phyloP scores from a whole-genome alignment of 495 filamentous ascomycete genomes.

The Xylaria sp. region DNA sequence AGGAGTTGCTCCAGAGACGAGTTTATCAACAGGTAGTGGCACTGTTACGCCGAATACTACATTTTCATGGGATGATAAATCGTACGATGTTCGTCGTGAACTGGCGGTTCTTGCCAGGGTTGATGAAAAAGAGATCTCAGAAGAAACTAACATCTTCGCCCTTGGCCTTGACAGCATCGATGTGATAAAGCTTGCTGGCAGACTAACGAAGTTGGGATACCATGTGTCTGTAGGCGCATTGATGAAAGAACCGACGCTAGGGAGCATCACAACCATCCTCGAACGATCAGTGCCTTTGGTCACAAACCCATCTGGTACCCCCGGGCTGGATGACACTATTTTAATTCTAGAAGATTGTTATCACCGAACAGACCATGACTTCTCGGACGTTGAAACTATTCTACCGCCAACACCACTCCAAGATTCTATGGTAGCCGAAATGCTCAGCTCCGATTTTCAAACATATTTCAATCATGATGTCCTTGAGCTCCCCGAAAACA shows the following conservation, averaged over 20 bases:
- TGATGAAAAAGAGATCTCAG: slow-evolving; percentile 53
- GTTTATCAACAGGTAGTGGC: background rate
- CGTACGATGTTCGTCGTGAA: slow-evolving; percentile 59
- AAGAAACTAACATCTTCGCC: slow-evolving; percentile 65
- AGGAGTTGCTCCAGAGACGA: background rate
- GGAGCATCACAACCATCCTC: slow-evolving; percentile 50
- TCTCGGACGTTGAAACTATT: slow-evolving; percentile 54
- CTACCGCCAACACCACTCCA: slow-evolving; percentile 77
- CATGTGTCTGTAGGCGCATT: slow-evolving; percentile 69
- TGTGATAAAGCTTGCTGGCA: slow-evolving; percentile 70
- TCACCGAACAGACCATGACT: background rate
- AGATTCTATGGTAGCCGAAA: slow-evolving; percentile 80
- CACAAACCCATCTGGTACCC: background rate
- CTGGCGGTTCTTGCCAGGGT: slow-evolving; percentile 67
- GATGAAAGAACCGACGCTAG: slow-evolving; percentile 71
- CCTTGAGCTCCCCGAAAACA: slow-evolving; percentile 56
- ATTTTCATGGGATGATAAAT: slow-evolving; percentile 63
- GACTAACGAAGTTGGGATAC: slow-evolving; percentile 65
- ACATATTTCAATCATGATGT: slow-evolving; percentile 84
- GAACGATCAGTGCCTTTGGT: background rate
- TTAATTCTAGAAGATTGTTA: slow-evolving; percentile 26
- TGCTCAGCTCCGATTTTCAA: slow-evolving; percentile 67
- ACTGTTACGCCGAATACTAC: background rate
- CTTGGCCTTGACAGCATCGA: slow-evolving; percentile 76
- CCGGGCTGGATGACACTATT: slow-evolving; percentile 17